These are phyloP conservation scores for Tricholoma sp. DNA, from an alignment of 768 basidiomycete genomes.

Conservation along the genomic window DNA sequence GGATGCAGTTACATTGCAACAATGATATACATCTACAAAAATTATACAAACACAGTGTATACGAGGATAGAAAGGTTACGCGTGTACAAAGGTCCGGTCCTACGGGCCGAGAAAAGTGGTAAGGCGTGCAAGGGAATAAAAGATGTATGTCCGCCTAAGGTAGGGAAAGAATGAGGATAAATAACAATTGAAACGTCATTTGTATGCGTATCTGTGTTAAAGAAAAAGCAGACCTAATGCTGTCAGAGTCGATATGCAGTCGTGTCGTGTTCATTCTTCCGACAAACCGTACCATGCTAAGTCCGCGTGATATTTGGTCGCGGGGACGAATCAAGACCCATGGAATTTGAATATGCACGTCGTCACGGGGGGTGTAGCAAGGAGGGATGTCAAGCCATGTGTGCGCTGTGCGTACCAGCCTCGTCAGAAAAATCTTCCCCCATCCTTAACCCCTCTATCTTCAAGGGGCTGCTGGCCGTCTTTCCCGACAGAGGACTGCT, in stretches of 20 bases:
- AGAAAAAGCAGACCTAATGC: background rate
- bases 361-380: background rate
- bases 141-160: slow-evolving; percentile 6
- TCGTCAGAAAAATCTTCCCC: slow-evolving; percentile 15
- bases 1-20: background rate
- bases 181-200: slow-evolving; percentile 7
- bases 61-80: background rate
- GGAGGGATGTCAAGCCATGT: background rate
- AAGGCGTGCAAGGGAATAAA: background rate
- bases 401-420: slow-evolving; percentile 18
- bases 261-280: background rate
- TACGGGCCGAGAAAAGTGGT: background rate
- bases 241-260: background rate
- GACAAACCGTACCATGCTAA: background rate
- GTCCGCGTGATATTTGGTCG: background rate
- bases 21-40: background rate
- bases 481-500: slow-evolving; percentile 32
- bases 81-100: background rate
- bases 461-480: slow-evolving; percentile 20
- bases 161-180: slow-evolving; percentile 5
- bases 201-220: background rate
- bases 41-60: background rate
- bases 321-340: background rate
- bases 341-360: background rate
- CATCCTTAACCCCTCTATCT: slow-evolving; percentile 21